A percentile compares a stretch with the other conserved stretches of the same genome.
These are phyloP conservation scores for Straminergon stramineum DNA, from an alignment of 225 moss, liverwort and hornwort genomes.

Conservation along the genomic window DNA sequence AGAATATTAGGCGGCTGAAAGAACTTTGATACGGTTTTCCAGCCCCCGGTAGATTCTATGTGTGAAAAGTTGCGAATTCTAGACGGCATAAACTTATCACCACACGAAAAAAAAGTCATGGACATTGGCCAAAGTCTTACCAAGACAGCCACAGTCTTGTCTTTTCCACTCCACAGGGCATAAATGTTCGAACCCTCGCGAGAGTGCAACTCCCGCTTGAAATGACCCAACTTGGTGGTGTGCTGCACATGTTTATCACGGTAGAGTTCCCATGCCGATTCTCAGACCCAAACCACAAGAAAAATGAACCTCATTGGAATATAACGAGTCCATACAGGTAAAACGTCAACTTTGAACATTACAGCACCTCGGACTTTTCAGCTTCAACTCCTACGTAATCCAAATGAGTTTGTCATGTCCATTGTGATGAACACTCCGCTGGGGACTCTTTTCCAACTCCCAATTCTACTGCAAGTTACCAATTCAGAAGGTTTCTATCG, in stretches of 20 bases:
- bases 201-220: constrained; percentile 51
- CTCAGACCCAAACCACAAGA: constrained; percentile 5
- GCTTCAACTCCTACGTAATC: background rate
- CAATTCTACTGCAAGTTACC: background rate
- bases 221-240: constrained; percentile 80
- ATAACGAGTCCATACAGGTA: background rate
- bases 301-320: background rate
- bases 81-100: background rate
- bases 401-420: background rate
- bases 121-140: constrained; percentile 31
- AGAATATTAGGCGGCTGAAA: background rate
- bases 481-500: background rate
- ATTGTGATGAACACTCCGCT: background rate
- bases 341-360: background rate
- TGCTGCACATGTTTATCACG: constrained; percentile 49
- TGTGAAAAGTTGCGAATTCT: background rate
- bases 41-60: background rate
- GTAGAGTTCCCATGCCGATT: background rate
- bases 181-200: constrained; percentile 77
- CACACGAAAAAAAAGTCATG: background rate
- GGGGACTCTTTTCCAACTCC: background rate
- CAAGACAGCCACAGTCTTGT: constrained; percentile 71
- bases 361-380: constrained; percentile 2
- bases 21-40: background rate
- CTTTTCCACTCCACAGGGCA: constrained; percentile 83